These are phyloP conservation scores for Plasmodium relictum DNA, from an alignment of 169 alveolate genomes.

Conservation along the genomic window DNA sequence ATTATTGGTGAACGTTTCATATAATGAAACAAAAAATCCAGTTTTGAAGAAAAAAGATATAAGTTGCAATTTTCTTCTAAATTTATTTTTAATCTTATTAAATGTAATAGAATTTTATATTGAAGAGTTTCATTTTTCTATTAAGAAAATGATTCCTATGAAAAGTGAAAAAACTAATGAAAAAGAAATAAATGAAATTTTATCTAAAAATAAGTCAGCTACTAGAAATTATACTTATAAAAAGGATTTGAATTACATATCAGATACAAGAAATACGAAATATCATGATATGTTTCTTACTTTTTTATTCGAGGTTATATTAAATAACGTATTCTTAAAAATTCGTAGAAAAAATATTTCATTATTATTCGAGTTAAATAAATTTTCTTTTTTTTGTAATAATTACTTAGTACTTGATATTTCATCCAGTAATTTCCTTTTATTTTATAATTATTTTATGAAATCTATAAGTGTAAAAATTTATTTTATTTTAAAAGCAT, in stretches of 20 bases:
- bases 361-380: background rate
- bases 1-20: constrained; percentile 1
- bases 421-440: background rate
- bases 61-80: constrained; percentile 9
- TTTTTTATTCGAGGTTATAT: background rate
- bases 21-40: background rate
- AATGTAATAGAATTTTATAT: constrained; percentile 10
- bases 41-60: background rate
- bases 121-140: background rate
- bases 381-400: background rate
- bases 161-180: background rate
- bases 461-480: too few relatives aligned
- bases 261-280: too few relatives aligned
- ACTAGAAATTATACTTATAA: too few relatives aligned
- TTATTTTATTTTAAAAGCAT: too few relatives aligned
- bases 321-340: background rate
- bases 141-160: background rate
- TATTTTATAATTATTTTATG: too few relatives aligned
- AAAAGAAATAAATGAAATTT: too few relatives aligned
- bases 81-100: background rate
- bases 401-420: background rate
- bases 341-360: background rate
- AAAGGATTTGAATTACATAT: too few relatives aligned
- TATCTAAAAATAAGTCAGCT: too few relatives aligned
- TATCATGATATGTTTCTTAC: too few relatives aligned